Evolutionary conservation across 2,329 filamentous ascomycete genomes (phyloP).

Genomic region (Diplodia seriata): DNA sequence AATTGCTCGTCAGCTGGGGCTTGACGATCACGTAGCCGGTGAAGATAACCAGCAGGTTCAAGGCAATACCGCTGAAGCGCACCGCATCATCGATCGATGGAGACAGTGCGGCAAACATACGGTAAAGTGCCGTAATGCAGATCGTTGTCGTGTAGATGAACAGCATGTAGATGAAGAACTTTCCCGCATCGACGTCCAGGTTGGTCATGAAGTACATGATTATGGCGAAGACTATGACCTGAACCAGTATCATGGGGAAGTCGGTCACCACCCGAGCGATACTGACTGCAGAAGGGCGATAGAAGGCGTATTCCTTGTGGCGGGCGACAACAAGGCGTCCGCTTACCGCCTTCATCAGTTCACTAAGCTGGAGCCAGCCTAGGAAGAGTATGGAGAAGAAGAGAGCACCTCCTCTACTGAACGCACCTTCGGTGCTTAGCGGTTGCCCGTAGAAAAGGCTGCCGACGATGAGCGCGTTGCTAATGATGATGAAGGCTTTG

Average conservation of each 20-base stretch:
- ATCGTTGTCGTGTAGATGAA: conserved; percentile 70
- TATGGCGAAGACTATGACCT: conserved; percentile 65
- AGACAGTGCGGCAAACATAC: conserved; percentile 70
- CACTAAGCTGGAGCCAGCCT: conserved; percentile 75
- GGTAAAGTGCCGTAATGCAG: conserved; percentile 68
- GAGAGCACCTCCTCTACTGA: conserved; percentile 66
- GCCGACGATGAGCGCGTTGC: conserved; percentile 76
- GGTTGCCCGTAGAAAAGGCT: conserved; percentile 77
- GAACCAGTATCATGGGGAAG: conserved; percentile 64
- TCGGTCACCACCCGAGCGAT: conserved; percentile 69
- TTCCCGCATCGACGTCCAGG: conserved; percentile 64
- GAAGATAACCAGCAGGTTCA: conserved; percentile 69
- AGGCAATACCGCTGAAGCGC: conserved; percentile 66
- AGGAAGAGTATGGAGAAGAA: conserved; percentile 74
- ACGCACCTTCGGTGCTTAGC: conserved; percentile 66
- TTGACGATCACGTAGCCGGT: conserved; percentile 74
- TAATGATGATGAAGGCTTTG: conserved; percentile 79
- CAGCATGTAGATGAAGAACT: conserved; percentile 71
- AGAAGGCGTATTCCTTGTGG: conserved; percentile 72
- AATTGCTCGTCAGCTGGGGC: conserved; percentile 62
- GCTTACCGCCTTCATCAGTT: conserved; percentile 78
- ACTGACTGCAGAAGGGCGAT: conserved; percentile 70
- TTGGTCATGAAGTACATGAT: conserved; percentile 71
- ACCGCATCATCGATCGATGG: conserved; percentile 71
- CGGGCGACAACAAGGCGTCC: conserved; percentile 73